These are phyloP conservation scores for Fusarium continuum DNA, from an alignment of 2,329 filamentous ascomycete species.

Conservation along the genomic window DNA sequence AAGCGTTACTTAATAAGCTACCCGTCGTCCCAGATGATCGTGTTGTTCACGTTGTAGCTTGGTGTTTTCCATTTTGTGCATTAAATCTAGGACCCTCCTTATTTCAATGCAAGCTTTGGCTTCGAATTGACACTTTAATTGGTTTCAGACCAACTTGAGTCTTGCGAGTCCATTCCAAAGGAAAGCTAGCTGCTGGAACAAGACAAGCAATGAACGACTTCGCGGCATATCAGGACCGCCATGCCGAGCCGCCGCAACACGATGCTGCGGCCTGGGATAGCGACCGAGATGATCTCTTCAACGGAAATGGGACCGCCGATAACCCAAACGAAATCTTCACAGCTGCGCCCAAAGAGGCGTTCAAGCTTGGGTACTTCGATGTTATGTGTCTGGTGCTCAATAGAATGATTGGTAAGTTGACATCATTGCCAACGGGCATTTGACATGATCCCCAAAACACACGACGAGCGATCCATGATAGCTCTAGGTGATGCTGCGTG, in stretches of 20 bases:
- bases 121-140: not conserved
- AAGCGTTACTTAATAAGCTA: constrained; percentile 44
- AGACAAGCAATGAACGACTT: constrained; percentile 44
- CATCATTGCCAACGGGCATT: fast-evolving
- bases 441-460: no score
- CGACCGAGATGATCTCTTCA: constrained; percentile 33
- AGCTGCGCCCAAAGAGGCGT: constrained; percentile 47
- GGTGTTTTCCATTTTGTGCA: not conserved
- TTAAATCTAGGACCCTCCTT: not conserved
- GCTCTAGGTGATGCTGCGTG: constrained; percentile 10
- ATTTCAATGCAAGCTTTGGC: constrained; percentile 10
- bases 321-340: constrained; percentile 46
- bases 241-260: not conserved
- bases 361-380: constrained; percentile 50
- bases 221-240: constrained; percentile 27
- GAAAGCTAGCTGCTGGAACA: not conserved
- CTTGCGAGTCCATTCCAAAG: not conserved
- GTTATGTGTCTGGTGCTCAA: constrained; percentile 50
- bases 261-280: constrained; percentile 24
- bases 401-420: constrained; percentile 50
- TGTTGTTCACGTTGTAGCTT: not conserved
- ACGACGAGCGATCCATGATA: not conserved
- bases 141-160: not conserved
- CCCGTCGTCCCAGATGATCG: constrained; percentile 21
- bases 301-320: constrained; percentile 15